Evolutionary conservation across 306 rosid genomes (phyloP).

Genomic region (Cucumis sativus): Cucumber_9930_V3 NC_026660.2:3597001-3597500

Average conservation of each 20-base stretch:
- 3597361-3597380: not conserved
- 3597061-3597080: not conserved
- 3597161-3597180: conserved; percentile 5
- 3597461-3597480: too few species aligned
- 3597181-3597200: conserved; percentile 4
- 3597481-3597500: too few species aligned
- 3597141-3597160: not conserved
- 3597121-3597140: conserved; percentile 3
- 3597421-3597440: too few species aligned
- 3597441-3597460: too few species aligned
- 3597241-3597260: not conserved
- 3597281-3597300: not conserved
- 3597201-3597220: conserved; percentile 4
- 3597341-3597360: not conserved
- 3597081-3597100: not conserved
- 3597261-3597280: not conserved
- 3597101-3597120: not conserved
- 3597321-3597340: not conserved
- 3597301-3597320: not conserved
- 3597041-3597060: not conserved
- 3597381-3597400: too few species aligned
- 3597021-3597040: conserved; percentile 6
- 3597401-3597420: too few species aligned
- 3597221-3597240: not conserved
- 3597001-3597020: conserved; percentile 6